phyloP scores from a whole-genome alignment of 371 early-diverging fungal genomes.

The Rhizomucor pusillus region DNA sequence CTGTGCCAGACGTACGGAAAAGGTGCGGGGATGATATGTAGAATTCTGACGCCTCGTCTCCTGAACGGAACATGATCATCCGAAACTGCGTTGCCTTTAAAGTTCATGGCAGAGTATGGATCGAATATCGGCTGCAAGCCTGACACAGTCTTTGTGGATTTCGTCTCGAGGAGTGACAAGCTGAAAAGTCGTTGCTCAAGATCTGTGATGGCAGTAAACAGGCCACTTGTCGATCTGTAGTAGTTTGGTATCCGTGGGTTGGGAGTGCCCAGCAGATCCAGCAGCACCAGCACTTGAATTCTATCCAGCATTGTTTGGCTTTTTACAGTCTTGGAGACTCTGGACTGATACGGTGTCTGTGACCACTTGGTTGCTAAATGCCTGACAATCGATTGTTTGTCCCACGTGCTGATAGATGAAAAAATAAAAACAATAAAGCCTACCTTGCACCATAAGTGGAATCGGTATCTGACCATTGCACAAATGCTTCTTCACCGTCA shows the following conservation, averaged over 20 bases:
- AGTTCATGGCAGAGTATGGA: conserved; percentile 20
- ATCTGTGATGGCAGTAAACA: conserved; percentile 45
- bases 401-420: no score
- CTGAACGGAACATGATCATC: conserved; percentile 93
- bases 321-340: not conserved
- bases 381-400: conserved; percentile 24
- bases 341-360: not conserved
- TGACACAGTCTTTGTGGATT: conserved; percentile 6
- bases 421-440: not conserved
- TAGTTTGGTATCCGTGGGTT: conserved; percentile 50
- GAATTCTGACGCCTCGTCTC: conserved; percentile 72
- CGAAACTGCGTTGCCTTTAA: conserved; percentile 39
- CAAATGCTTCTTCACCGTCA: conserved; percentile 94
- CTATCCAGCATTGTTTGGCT: not conserved
- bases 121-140: conserved; percentile 26
- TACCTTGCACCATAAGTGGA: conserved; percentile 81
- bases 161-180: conserved; percentile 5
- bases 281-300: conserved; percentile 1
- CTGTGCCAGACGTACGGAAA: conserved; percentile 92
- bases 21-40: conserved; percentile 82
- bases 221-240: conserved; percentile 48
- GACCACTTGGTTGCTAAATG: conserved; percentile 48
- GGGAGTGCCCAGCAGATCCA: conserved; percentile 4
- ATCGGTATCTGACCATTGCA: conserved; percentile 70
- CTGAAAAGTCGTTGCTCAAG: conserved; percentile 36